phyloP scores from a whole-genome alignment of 2,329 filamentous ascomycete genomes.

The Pseudonectria foliicola region DNA sequence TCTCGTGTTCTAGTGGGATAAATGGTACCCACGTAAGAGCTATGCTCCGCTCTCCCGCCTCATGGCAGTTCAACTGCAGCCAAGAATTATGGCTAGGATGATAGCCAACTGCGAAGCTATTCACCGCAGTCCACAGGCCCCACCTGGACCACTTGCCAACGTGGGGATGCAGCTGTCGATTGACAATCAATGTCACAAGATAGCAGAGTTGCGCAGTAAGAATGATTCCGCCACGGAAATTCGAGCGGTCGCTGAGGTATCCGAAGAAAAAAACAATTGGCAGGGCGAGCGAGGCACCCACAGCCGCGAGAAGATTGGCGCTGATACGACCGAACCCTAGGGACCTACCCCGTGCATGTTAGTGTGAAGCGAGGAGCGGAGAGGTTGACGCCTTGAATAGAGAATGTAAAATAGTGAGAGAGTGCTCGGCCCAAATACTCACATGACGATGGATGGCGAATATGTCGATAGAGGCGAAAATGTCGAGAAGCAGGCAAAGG shows the following conservation, averaged over 20 bases:
- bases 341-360: conserved; percentile 17
- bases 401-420: no score
- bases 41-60: conserved; percentile 40
- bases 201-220: conserved; percentile 38
- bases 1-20: no score
- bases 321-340: conserved; percentile 38
- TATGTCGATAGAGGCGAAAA: conserved; percentile 47
- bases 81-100: conserved; percentile 47
- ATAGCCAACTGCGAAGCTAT: conserved; percentile 44
- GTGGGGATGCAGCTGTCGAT: conserved; percentile 33
- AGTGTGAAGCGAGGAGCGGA: no score
- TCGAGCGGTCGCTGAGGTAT: conserved; percentile 39
- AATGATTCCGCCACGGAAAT: conserved; percentile 35
- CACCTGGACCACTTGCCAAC: conserved; percentile 42
- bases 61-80: conserved; percentile 44
- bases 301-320: conserved; percentile 41
- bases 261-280: conserved; percentile 41
- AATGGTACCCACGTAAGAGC: conserved; percentile 36
- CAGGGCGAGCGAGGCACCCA: conserved; percentile 36
- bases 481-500: conserved; percentile 44
- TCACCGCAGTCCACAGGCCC: conserved; percentile 44
- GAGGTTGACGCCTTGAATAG: no score
- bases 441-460: conserved; percentile 39
- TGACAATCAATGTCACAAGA: conserved; percentile 35
- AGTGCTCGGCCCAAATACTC: no score